Base-by-base conservation (phyloP, 164 flowering plant species). In the Cinnamomum chago region DNA sequence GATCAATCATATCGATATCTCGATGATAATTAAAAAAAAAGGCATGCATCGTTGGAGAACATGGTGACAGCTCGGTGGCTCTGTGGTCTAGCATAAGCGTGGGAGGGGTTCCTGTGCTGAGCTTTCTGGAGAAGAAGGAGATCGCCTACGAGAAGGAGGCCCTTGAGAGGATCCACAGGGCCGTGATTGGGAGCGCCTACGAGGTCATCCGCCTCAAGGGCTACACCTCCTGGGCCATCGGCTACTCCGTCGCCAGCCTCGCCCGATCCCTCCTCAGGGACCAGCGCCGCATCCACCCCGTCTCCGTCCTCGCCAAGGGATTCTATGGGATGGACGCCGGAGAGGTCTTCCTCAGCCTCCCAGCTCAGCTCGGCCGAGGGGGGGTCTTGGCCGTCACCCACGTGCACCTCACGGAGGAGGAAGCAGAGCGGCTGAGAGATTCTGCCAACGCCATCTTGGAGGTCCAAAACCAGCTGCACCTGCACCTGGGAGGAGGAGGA, bases 21-120 rank as follows among this genome's bases (percentile, higher is more conserved):
- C 5, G 33, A 3, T 30, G 1, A 30, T 28, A 28, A 28, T 28
- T 2, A 2, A 4, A 30, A 30, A 28, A 28, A 28, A 30, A 88
- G 85, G 97, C 97, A 0, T 89, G 80, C 81, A 90, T 92, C 0
- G 87, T 92, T 0, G 97, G 97, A 9, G 97, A 91, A 78, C 95
- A 92, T n/a, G 97, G 97, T 0, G 95, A 90, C 81, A 89, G 92
- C 81, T 92, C 97, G 5, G 97, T 92, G 82, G 97, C 97, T 0
- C 79, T 92, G 52, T 92, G 97, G 97, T 92, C 97, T 10, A 90
- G 97, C 88, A 90, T 90, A 35, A 92, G 92, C 73, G 88, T 92
- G 0, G 97, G 95, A 1, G 97, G 97, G n/a, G 90, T 92, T n/a
- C 92, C 95, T 0, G 72, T 91, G 2, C 75, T 86, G 74, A 91